Conservation (phyloP, 768 basidiomycete species). For the Brasilioporus rufonigricans region DNA sequence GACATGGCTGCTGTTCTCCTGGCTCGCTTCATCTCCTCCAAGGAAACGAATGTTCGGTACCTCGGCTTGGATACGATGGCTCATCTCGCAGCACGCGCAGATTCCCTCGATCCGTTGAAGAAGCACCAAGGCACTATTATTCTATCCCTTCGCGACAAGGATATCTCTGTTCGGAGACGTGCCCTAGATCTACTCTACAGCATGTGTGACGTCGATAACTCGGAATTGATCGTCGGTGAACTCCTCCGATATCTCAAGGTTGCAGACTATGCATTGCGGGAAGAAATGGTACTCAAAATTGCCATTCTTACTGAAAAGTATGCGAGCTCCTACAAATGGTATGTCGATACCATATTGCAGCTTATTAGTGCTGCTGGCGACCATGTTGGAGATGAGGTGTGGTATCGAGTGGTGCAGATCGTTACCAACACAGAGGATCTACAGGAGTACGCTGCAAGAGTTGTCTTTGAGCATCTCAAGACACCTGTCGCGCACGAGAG, state of each 20-base stretch:
- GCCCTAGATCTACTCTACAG: constrained; percentile 96
- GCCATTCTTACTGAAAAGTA: constrained; percentile 99
- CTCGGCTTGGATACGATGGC: constrained; percentile 98
- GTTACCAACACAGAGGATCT: constrained; percentile 98
- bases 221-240: constrained; percentile 94
- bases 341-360: constrained; percentile 96
- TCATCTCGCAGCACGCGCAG: constrained; percentile 91
- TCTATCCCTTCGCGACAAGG: constrained; percentile 90
- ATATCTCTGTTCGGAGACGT: constrained; percentile 92
- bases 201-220: constrained; percentile 99
- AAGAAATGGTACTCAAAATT: constrained; percentile 99
- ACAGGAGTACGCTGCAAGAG: constrained; percentile 93
- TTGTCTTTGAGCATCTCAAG: constrained; percentile 86
- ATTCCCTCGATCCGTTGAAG: constrained; percentile 90
- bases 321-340: constrained; percentile 97
- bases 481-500: constrained; percentile 87
- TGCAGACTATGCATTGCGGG: constrained; percentile 95
- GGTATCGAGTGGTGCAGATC: constrained; percentile 99
- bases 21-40: constrained; percentile 94
- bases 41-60: constrained; percentile 98
- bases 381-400: constrained; percentile 98
- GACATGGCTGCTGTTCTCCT: constrained; percentile 85
- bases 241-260: constrained; percentile 89
- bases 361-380: constrained; percentile 97
- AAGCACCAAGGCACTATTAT: constrained; percentile 96